Base-by-base conservation (phyloP, 2,329 filamentous ascomycete species). In the Hymenoscyphus fraxineus region DNA sequence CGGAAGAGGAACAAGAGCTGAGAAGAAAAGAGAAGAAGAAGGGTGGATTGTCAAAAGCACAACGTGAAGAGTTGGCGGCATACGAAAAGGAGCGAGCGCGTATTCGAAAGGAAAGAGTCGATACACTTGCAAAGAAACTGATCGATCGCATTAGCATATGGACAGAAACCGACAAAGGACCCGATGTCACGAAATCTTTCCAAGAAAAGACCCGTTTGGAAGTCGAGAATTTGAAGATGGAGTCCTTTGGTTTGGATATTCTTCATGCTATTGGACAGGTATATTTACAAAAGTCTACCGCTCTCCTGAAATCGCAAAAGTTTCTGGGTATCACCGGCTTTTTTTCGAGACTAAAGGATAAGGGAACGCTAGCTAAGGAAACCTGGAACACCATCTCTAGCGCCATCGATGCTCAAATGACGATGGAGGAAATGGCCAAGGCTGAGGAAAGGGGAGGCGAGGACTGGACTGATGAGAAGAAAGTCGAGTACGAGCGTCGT, bases 171-270 rank as follows among this genome's bases (percentile, higher is more conserved):
- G 95, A 98, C 79, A 96, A 95, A 80, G 86, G 89, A 57, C 67
- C 79, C 15, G 93, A 96, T 71, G 92, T 97, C 65, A 98, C 94
- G 40, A 81, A 80, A 64, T 91, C 95, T 0, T 99, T 98, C 81
- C 89, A 93, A 76, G 92, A 94, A 76, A 97, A 99, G 85, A 97
- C 91, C 70, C 86, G 89, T 51, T 87, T 98, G 51, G 95, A 99
- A 79, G 92, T 96, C 32, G 95, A 99, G 81, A 96, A 98, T 75
- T 82, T 99, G 72, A 99, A 98, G 83, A 99, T 99, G 92, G 95
- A 99, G 80, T 96, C 91, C 0, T 99, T 99, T 72, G 95, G 95
- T 60, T 83, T 99, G 54, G 95, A 99, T 68, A 98, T 98, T 71
- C 82, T 97, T 59, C 94, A 98, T 77, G 93, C 95, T 57, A 96